These are phyloP conservation scores for Fusarium euwallaceae DNA, from an alignment of 2,329 filamentous ascomycete genomes.

Conservation along the genomic window DNA sequence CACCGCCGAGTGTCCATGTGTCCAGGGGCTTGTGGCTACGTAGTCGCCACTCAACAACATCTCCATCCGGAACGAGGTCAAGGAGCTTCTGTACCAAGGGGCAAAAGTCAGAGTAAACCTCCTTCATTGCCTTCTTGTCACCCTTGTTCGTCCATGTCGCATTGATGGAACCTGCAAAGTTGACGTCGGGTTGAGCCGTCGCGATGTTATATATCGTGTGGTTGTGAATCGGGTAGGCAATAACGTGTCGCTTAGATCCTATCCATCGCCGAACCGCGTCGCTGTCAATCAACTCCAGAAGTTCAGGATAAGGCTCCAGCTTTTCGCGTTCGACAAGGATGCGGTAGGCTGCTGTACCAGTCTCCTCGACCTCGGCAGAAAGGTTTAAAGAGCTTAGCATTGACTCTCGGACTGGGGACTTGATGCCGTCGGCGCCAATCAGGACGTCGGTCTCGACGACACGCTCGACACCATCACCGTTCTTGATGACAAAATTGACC, in stretches of 20 bases:
- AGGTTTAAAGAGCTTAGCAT: slow-evolving; percentile 13
- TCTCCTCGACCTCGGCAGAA: slow-evolving; percentile 1
- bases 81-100: slow-evolving; percentile 11
- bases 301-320: slow-evolving; percentile 13
- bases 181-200: slow-evolving; percentile 14
- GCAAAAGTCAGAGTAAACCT: slow-evolving; percentile 21
- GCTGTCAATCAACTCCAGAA: slow-evolving; percentile 21
- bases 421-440: slow-evolving; percentile 30
- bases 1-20: slow-evolving; percentile 12
- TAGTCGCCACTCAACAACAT: slow-evolving; percentile 22
- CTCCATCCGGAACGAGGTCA: slow-evolving; percentile 9
- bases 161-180: slow-evolving; percentile 20
- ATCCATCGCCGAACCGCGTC: slow-evolving; percentile 14
- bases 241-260: slow-evolving; percentile 20
- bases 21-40: slow-evolving; percentile 19
- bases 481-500: slow-evolving; percentile 5
- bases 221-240: slow-evolving; percentile 30
- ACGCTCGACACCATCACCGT: background rate
- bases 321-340: background rate
- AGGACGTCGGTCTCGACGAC: slow-evolving; percentile 22
- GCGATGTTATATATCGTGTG: slow-evolving; percentile 29
- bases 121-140: slow-evolving; percentile 26
- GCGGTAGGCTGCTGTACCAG: slow-evolving; percentile 13
- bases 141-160: slow-evolving; percentile 29
- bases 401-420: slow-evolving; percentile 25